A percentile compares a stretch with the other conserved stretches of the same genome.
phyloP scores from a whole-genome alignment of 2,329 filamentous ascomycete genomes.

The Paraphoma chrysanthemicola region DNA sequence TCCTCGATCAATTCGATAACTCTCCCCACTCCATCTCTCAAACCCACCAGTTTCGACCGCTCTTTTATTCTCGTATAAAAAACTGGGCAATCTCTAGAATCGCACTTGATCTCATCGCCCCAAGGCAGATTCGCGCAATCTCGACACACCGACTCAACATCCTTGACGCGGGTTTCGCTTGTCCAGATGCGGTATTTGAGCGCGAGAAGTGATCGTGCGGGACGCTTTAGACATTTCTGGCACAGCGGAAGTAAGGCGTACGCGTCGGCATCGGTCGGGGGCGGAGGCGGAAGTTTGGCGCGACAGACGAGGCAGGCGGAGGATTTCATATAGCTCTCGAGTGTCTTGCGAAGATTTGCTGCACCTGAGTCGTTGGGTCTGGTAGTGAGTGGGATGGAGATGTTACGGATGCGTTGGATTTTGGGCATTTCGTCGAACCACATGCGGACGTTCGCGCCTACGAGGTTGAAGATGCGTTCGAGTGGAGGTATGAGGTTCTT shows the following conservation, averaged over 20 bases:
- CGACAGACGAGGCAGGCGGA: constrained; percentile 81
- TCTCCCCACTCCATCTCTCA: constrained; percentile 30
- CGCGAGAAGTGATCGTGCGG: constrained; percentile 67
- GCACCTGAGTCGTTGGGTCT: constrained; percentile 27
- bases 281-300: constrained; percentile 58
- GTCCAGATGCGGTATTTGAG: constrained; percentile 68
- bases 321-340: constrained; percentile 92
- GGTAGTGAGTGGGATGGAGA: constrained; percentile 48
- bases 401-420: constrained; percentile 74
- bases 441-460: constrained; percentile 85
- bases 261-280: constrained; percentile 14
- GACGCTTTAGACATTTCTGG: constrained; percentile 59
- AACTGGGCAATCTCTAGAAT: constrained; percentile 90
- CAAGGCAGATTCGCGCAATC: constrained; percentile 78
- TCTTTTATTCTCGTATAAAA: constrained; percentile 82
- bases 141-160: constrained; percentile 76
- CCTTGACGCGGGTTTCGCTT: constrained; percentile 68
- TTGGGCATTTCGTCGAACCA: constrained; percentile 99
- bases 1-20: constrained; percentile 40
- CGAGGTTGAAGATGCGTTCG: constrained; percentile 94
- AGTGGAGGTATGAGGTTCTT: constrained; percentile 96
- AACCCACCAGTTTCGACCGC: constrained; percentile 24
- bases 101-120: constrained; percentile 81
- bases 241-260: constrained; percentile 61
- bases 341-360: constrained; percentile 66